Conservation (phyloP, 1,139 yeast genomes). For the Torulaspora globosa region DNA sequence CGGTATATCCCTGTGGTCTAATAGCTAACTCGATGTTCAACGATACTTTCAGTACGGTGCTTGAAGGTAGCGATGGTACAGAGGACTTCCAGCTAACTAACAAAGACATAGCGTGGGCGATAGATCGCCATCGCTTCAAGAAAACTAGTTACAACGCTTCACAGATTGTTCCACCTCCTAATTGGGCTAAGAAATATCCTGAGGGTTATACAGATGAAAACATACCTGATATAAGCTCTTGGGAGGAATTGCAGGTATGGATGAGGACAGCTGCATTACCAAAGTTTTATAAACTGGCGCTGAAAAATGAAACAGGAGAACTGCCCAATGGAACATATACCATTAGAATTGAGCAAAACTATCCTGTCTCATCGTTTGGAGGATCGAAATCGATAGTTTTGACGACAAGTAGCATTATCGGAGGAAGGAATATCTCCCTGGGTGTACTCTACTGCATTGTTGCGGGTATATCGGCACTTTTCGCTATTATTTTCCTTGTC, state of each 20-base stretch:
- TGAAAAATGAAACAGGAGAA: conserved; percentile 67
- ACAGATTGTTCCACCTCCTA: conserved; percentile 92
- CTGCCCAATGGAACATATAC: conserved; percentile 67
- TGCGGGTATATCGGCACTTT: conserved; percentile 68
- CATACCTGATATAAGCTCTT: conserved; percentile 70
- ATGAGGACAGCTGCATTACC: conserved; percentile 93
- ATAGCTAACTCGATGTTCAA: conserved; percentile 92
- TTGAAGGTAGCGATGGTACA: conserved; percentile 37
- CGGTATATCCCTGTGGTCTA: conserved; percentile 87
- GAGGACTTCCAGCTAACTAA: conserved; percentile 59
- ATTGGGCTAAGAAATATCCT: conserved; percentile 84
- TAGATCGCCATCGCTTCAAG: conserved; percentile 73
- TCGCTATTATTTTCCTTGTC: conserved; percentile 44
- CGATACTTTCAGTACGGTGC: conserved; percentile 58
- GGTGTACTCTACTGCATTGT: conserved; percentile 89
- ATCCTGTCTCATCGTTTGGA: conserved; percentile 77
- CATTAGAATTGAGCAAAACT: conserved; percentile 72
- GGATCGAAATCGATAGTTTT: conserved; percentile 80
- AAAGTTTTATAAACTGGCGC: conserved; percentile 73
- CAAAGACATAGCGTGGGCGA: conserved; percentile 79
- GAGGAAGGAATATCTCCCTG: conserved; percentile 83
- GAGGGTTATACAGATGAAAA: conserved; percentile 82
- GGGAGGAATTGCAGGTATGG: conserved; percentile 95
- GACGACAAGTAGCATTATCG: conserved; percentile 81
- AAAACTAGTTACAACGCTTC: conserved; percentile 66